A percentile compares a stretch with the other conserved stretches of the same genome.
Conservation (phyloP, 495 filamentous ascomycete genomes). For the Penicillium flavigenum region DNA sequence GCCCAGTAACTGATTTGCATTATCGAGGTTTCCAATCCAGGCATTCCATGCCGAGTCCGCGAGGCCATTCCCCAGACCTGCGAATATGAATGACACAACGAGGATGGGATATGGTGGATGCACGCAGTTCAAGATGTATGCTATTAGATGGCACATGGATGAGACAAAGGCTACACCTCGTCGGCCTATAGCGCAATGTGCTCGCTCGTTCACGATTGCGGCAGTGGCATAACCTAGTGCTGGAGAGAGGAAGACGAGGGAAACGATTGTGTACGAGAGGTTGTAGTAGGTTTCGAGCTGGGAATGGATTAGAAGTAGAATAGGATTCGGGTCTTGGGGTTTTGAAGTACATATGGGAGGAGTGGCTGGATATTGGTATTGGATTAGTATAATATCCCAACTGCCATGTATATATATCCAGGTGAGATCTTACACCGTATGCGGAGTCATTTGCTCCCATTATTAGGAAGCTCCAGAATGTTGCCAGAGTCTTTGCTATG, state of each 20-base stretch:
- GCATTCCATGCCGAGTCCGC: constrained; percentile 61
- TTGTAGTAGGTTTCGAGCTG: constrained; percentile 57
- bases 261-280: constrained; percentile 53
- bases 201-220: constrained; percentile 51
- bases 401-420: neutral
- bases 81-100: constrained; percentile 54
- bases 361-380: constrained; percentile 46
- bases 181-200: constrained; percentile 61
- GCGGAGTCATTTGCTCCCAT: constrained; percentile 79
- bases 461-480: constrained; percentile 68
- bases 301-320: neutral
- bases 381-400: neutral
- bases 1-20: constrained; percentile 56
- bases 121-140: constrained; percentile 54
- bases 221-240: constrained; percentile 53
- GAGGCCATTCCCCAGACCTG: constrained; percentile 58
- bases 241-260: constrained; percentile 59
- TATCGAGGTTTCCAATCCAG: constrained; percentile 57
- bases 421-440: constrained; percentile 59
- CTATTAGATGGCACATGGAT: constrained; percentile 59
- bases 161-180: constrained; percentile 68
- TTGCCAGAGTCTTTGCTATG: constrained; percentile 57
- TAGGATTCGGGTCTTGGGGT: neutral
- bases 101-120: constrained; percentile 59
- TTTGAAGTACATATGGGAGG: constrained; percentile 47